Evolutionary conservation across 2,329 filamentous ascomycete genomes (phyloP).

Genomic region (Arthroderma uncinatum): DNA sequence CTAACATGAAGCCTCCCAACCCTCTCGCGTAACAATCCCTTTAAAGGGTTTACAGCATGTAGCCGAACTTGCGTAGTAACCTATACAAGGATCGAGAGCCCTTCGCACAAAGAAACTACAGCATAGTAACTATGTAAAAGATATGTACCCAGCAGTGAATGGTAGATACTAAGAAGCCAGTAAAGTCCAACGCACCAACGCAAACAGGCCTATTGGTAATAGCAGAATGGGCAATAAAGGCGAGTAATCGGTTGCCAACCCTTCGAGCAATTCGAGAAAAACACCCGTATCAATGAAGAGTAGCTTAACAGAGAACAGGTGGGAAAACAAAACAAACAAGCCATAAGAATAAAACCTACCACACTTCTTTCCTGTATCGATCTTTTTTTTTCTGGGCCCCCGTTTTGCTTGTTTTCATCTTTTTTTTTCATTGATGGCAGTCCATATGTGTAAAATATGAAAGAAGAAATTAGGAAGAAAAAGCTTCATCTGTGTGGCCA

Average conservation of each 20-base stretch:
- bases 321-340: background rate
- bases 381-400: background rate
- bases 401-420: background rate
- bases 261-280: background rate
- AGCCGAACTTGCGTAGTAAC: background rate
- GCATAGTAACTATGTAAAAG: slow-evolving; percentile 4
- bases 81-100: slow-evolving; percentile 3
- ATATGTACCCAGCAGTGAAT: slow-evolving; percentile 3
- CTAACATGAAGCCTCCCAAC: background rate
- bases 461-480: background rate
- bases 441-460: background rate
- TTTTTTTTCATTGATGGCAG: background rate
- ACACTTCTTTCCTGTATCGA: background rate
- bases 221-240: background rate
- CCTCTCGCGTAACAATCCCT: background rate
- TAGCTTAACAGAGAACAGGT: background rate
- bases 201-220: background rate
- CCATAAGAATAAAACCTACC: background rate
- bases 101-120: slow-evolving; percentile 5
- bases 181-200: background rate
- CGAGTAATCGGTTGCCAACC: background rate
- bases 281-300: background rate
- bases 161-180: background rate
- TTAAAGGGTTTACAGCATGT: background rate
- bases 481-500: slow-evolving; percentile 1